phyloP scores from a whole-genome alignment of 2,329 filamentous ascomycete species.

The Ramularia endophylla region DNA sequence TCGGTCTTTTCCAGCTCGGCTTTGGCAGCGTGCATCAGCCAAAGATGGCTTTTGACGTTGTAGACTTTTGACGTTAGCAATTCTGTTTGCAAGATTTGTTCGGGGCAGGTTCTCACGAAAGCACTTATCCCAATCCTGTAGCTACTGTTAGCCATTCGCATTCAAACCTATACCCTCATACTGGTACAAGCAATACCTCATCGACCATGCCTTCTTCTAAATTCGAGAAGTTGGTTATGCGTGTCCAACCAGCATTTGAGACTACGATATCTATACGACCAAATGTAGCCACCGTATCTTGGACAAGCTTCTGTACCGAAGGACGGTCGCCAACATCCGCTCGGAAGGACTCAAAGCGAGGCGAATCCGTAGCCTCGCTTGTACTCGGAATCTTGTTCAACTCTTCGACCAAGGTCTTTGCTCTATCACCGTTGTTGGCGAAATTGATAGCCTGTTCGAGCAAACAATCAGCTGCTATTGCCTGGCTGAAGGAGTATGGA shows the following conservation, averaged over 20 bases:
- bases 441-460: slow-evolving; percentile 41
- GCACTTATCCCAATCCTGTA: slow-evolving; percentile 32
- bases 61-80: slow-evolving; percentile 32
- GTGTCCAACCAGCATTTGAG: slow-evolving; percentile 34
- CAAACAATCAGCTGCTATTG: slow-evolving; percentile 8
- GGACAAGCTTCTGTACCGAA: slow-evolving; percentile 32
- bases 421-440: slow-evolving; percentile 39
- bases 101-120: slow-evolving; percentile 17
- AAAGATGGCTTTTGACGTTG: slow-evolving; percentile 59
- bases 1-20: slow-evolving; percentile 51
- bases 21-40: slow-evolving; percentile 52
- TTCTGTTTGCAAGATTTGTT: no score
- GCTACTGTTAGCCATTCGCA: slow-evolving; percentile 27
- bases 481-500: not conserved
- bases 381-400: slow-evolving; percentile 33
- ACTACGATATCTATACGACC: slow-evolving; percentile 38
- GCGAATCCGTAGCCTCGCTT: slow-evolving; percentile 8
- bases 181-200: no score
- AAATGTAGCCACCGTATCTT: slow-evolving; percentile 28
- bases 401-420: slow-evolving; percentile 36
- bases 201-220: slow-evolving; percentile 35
- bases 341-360: slow-evolving; percentile 22
- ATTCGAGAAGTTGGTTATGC: slow-evolving; percentile 30
- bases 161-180: no score
- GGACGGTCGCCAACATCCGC: slow-evolving; percentile 22